phyloP scores from a whole-genome alignment of 176 grass and related monocot genomes.

The Aegilops umbellulata region DNA sequence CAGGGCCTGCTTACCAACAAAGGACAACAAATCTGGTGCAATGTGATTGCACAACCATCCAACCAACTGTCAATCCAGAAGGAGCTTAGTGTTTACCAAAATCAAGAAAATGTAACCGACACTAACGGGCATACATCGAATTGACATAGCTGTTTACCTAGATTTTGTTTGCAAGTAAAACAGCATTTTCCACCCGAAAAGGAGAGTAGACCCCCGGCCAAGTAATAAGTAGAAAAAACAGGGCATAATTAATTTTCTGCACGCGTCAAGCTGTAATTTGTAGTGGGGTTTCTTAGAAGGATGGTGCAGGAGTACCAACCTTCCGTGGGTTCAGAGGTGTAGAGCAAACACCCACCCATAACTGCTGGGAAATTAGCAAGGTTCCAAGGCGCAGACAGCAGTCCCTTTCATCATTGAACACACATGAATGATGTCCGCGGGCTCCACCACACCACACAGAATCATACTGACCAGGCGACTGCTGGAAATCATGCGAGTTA shows the following conservation, averaged over 20 bases:
- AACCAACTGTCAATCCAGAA: too few species aligned
- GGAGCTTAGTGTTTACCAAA: too few species aligned
- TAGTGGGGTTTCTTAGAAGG: neutral
- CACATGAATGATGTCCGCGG: neutral
- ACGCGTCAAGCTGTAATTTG: neutral
- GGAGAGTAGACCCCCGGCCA: too few species aligned
- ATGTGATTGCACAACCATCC: too few species aligned
- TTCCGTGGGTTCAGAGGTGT: conserved; percentile 19
- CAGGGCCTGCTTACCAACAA: too few species aligned
- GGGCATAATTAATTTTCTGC: neutral
- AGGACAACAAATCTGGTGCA: too few species aligned
- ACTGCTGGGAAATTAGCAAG: conserved; percentile 30
- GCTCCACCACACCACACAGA: conserved; percentile 39
- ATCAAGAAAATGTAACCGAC: too few species aligned
- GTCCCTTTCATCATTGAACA: conserved; percentile 43
- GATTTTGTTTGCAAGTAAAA: conserved; percentile 10
- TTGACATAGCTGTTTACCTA: too few species aligned
- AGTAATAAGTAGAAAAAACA: neutral
- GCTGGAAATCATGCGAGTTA: conserved; percentile 10
- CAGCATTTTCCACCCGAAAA: neutral
- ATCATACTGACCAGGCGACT: conserved; percentile 18
- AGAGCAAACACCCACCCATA: conserved; percentile 25
- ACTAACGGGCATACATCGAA: neutral
- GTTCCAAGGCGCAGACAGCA: conserved; percentile 18
- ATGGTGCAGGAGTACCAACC: conserved; percentile 19